Evolutionary conservation across 2,329 filamentous ascomycete genomes (phyloP).

Genomic region (Cercospora beticola): DNA sequence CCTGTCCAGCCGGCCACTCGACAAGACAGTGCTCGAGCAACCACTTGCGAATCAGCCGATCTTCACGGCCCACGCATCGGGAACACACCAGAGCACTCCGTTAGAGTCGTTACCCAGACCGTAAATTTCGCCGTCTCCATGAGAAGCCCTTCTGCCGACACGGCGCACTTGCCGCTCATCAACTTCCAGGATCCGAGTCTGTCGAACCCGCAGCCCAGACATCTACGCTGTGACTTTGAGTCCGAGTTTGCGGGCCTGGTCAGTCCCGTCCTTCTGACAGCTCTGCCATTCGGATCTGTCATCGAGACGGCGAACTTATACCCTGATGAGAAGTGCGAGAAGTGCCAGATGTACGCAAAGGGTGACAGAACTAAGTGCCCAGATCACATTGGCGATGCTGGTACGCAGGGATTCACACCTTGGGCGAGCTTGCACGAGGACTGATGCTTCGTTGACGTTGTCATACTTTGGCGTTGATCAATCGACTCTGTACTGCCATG

Average conservation of each 20-base stretch:
- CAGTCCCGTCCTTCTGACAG: conserved; percentile 13
- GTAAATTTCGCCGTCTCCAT: background rate
- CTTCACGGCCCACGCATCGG: background rate
- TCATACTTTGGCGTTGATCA: background rate
- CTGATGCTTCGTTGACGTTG: background rate
- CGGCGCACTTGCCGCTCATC: conserved; percentile 7
- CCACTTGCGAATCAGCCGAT: background rate
- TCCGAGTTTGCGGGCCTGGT: conserved; percentile 4
- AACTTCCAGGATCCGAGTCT: background rate
- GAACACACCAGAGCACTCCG: background rate
- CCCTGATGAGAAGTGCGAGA: conserved; percentile 2
- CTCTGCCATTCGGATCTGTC: conserved; percentile 17
- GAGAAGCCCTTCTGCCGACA: background rate
- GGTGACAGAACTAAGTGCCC: background rate
- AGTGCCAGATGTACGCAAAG: background rate
- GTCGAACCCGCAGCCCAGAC: conserved; percentile 1
- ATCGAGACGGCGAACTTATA: conserved; percentile 16
- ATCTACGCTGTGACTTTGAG: conserved; percentile 4
- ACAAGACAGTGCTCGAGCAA: background rate
- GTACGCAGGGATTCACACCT: conserved; percentile 6
- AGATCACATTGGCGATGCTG: background rate
- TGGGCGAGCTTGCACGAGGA: background rate
- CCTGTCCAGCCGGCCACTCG: background rate
- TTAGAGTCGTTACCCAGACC: background rate
- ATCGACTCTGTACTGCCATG: background rate